Evolutionary conservation across 805 yeast genomes (phyloP).

Genomic region (Brettanomyces nanus): DNA sequence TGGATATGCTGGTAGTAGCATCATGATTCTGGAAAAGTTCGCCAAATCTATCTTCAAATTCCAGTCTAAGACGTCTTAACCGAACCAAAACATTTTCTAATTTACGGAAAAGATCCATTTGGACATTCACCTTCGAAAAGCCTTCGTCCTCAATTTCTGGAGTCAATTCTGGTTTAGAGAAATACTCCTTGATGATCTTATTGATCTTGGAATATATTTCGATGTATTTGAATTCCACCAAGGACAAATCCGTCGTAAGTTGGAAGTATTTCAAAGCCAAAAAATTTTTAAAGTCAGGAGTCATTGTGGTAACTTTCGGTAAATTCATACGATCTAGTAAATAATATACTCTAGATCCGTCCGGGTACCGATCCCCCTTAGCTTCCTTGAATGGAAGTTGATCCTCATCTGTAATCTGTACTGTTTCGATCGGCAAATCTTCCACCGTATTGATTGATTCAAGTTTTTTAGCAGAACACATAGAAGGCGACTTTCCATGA

Average conservation of each 20-base stretch:
- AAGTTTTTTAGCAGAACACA: neutral
- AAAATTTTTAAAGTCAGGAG: constrained; percentile 7
- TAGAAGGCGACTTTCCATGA: neutral
- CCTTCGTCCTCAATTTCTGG: constrained; percentile 20
- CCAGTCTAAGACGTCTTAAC: constrained; percentile 10
- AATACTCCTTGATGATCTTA: constrained; percentile 18
- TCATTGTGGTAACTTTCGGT: constrained; percentile 3
- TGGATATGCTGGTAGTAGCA: too few relatives aligned
- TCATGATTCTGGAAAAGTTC: constrained; percentile 6
- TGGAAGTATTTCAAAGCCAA: constrained; percentile 20
- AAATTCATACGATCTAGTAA: constrained; percentile 3
- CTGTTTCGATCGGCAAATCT: constrained; percentile 7
- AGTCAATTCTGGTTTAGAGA: constrained; percentile 17
- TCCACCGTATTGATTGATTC: constrained; percentile 3
- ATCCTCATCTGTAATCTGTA: constrained; percentile 5
- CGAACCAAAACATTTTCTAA: constrained; percentile 15
- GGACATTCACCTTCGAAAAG: constrained; percentile 14
- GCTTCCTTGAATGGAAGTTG: constrained; percentile 2
- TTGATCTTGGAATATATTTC: constrained; percentile 19
- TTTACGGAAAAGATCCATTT: constrained; percentile 17
- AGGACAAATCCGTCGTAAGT: constrained; percentile 18
- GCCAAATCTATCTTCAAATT: constrained; percentile 11
- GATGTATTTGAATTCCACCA: constrained; percentile 22
- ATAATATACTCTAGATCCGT: neutral
- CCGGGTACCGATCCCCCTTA: neutral